Conservation (phyloP, 1,284 basidiomycete species). For the Phaffia rhodozyma region DNA sequence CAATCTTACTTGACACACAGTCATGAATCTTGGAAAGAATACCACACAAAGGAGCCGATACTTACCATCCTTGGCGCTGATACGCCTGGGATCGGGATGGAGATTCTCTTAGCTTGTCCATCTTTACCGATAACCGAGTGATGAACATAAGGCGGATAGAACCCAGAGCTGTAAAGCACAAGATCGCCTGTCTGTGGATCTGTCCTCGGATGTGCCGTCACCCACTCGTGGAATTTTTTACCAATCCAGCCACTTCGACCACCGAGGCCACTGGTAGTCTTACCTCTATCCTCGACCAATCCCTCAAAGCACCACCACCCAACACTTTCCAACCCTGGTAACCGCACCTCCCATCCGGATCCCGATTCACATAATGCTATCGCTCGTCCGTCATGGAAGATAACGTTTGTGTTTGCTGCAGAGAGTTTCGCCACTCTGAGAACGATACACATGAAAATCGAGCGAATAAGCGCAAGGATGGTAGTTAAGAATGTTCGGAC, state of each 20-base stretch:
- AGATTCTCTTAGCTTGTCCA: slow-evolving; percentile 21
- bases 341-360: slow-evolving; percentile 36
- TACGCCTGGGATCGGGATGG: slow-evolving; percentile 23
- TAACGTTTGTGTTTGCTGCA: slow-evolving; percentile 40
- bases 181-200: slow-evolving; percentile 40
- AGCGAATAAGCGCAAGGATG: slow-evolving; percentile 36
- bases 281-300: neutral
- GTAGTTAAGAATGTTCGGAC: slow-evolving; percentile 26
- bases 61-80: slow-evolving; percentile 28
- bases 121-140: slow-evolving; percentile 38
- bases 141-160: slow-evolving; percentile 36
- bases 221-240: slow-evolving; percentile 38
- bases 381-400: slow-evolving; percentile 37
- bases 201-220: slow-evolving; percentile 40
- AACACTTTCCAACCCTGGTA: slow-evolving; percentile 39
- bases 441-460: slow-evolving; percentile 30
- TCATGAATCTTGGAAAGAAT: neutral
- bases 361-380: slow-evolving; percentile 42
- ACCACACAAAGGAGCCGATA: slow-evolving; percentile 11
- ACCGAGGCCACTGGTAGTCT: neutral
- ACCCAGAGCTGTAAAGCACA: slow-evolving; percentile 39
- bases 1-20: neutral
- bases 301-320: slow-evolving; percentile 27
- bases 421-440: slow-evolving; percentile 29
- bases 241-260: slow-evolving; percentile 1